Conservation (phyloP, 1,284 basidiomycete species). For the Rhodotorula glutinis region DNA sequence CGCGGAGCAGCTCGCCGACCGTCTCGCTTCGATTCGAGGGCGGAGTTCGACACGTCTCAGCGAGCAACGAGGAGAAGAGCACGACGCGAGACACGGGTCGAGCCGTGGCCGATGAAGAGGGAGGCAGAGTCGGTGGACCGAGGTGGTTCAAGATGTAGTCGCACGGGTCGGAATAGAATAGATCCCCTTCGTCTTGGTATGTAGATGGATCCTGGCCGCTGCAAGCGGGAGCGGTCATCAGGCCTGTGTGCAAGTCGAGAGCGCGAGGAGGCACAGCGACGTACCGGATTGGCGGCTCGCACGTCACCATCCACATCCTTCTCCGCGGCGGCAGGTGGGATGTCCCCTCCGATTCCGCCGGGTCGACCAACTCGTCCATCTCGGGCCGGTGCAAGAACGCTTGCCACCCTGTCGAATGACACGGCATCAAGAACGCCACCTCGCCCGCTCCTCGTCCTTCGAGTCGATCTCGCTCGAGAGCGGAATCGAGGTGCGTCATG, state of each 20-base stretch:
- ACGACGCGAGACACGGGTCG: constrained; percentile 75
- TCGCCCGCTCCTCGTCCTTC: constrained; percentile 52
- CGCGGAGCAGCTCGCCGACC: constrained; percentile 56
- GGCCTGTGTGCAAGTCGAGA: no score
- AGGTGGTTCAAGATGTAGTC: constrained; percentile 65
- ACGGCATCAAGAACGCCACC: constrained; percentile 88
- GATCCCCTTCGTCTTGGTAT: constrained; percentile 77
- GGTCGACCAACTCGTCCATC: background rate
- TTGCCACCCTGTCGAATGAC: constrained; percentile 95
- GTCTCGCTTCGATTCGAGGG: constrained; percentile 43
- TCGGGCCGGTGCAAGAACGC: constrained; percentile 74
- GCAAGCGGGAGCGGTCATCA: constrained; percentile 12
- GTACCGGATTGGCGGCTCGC: constrained; percentile 81
- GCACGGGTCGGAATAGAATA: constrained; percentile 74
- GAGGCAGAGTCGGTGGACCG: constrained; percentile 59
- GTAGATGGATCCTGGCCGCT: constrained; percentile 56
- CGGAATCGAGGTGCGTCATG: constrained; percentile 51
- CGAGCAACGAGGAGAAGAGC: constrained; percentile 70
- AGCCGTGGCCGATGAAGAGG: constrained; percentile 57
- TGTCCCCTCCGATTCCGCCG: constrained; percentile 44
- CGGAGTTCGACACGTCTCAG: constrained; percentile 41
- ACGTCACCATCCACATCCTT: constrained; percentile 77
- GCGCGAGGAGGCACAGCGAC: constrained; percentile 24
- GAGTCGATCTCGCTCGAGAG: constrained; percentile 12
- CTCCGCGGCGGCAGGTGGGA: constrained; percentile 34